Base-by-base conservation (phyloP, 2,329 filamentous ascomycete species). In the Ceratocystis alfenasii region DNA sequence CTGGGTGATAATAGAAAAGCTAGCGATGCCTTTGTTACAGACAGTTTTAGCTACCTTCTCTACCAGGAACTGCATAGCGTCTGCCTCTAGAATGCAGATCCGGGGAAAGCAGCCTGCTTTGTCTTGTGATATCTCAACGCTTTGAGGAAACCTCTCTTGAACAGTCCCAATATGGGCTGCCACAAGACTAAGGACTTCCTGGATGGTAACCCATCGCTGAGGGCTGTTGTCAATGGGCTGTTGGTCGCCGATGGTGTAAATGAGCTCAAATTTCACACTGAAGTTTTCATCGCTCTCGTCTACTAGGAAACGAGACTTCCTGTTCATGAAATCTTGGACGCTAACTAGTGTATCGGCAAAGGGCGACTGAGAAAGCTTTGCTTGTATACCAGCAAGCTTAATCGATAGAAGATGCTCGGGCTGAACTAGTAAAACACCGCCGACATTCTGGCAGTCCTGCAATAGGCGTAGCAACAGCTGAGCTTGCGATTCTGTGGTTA, bases 211-310 rank as follows among this genome's bases (percentile, higher is more conserved):
- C 86, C 85, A 89, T 3, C 86, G 75, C 1, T 80, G 72, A 0
- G 81, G 81, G 59, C 78, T 78, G 8, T 79, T 74, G 3, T 87
- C 81, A 0, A 86, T 74, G 0, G 78, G 69, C 1, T 71, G 70
- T 66, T 85, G 81, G 0, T 71, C 68, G 0, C 84, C 85, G 69
- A 87, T 80, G 0, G 84, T 86, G 66, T 88, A 87, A 1, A 87
- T 76, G 0, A 87, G 72, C 69, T 88, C 83, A 48, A 85, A 86
- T 60, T 81, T 82, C 2, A 80, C 76, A 55, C 78, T 82, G 55
- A 87, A 81, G 65, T 82, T 83, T 66, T 87, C 83, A 62, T 88
- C 86, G 50, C 81, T 84, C 71, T 88, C 84, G 66, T 88, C 85
- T 0, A 88, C 75, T 1, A 88, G 77, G 67, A 87, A 84, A 0